phyloP scores from a whole-genome alignment of 2,329 filamentous ascomycete species.

The Cercospora zeae-maydis region DNA sequence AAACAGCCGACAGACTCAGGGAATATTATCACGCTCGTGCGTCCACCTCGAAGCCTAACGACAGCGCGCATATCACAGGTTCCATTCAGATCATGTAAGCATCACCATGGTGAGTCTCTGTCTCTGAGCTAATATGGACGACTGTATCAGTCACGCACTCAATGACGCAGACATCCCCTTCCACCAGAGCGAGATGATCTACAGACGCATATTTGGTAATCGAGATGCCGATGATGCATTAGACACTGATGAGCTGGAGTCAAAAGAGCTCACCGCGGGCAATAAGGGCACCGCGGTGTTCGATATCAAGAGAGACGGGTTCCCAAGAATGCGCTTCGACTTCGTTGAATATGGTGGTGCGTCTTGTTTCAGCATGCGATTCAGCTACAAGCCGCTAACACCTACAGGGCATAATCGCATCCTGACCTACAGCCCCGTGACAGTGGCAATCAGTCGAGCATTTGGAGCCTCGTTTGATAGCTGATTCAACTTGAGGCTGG shows the following conservation, averaged over 20 bases:
- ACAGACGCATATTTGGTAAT: constrained; percentile 58
- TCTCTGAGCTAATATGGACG: not conserved
- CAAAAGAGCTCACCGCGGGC: constrained; percentile 31
- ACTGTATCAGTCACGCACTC: constrained; percentile 57
- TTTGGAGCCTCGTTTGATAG: constrained; percentile 48
- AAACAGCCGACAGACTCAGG: constrained; percentile 63
- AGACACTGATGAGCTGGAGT: constrained; percentile 31
- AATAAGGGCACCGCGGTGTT: constrained; percentile 29
- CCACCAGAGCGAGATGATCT: constrained; percentile 63
- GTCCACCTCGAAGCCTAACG: constrained; percentile 29
- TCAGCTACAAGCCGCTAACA: not conserved
- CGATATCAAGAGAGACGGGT: constrained; percentile 25
- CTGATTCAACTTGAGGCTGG: not conserved
- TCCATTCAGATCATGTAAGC: constrained; percentile 60
- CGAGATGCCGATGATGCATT: constrained; percentile 30
- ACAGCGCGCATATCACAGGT: constrained; percentile 39
- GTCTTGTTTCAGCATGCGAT: constrained; percentile 1
- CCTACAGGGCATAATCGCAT: constrained; percentile 65
- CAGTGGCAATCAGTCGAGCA: constrained; percentile 61
- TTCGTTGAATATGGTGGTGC: constrained; percentile 44
- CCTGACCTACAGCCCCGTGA: constrained; percentile 61
- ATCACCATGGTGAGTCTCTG: not conserved
- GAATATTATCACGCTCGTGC: constrained; percentile 58
- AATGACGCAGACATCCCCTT: constrained; percentile 82
- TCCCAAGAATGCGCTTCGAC: constrained; percentile 41